A percentile compares a stretch with the other conserved stretches of the same genome.
phyloP scores from a whole-genome alignment of 768 basidiomycete genomes.

The Sarcomyxa edulis region DNA sequence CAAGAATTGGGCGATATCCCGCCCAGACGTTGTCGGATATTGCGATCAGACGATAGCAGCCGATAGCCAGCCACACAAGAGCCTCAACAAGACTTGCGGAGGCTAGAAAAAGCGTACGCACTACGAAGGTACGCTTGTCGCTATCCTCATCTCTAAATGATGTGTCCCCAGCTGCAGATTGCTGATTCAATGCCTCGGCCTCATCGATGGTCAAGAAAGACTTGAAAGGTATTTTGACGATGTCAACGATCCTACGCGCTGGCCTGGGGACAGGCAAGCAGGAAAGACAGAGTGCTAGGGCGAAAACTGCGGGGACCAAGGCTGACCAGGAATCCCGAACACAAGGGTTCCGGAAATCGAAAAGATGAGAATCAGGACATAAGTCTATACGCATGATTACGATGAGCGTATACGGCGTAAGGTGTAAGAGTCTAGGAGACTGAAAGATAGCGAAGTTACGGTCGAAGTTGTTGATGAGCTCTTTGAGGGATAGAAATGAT shows the following conservation, averaged over 20 bases:
- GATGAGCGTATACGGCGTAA: too few species aligned
- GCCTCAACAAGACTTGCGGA: slow-evolving; percentile 51
- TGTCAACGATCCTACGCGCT: slow-evolving; percentile 18
- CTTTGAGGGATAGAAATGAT: too few species aligned
- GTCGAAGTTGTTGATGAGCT: too few species aligned
- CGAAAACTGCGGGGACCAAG: slow-evolving; percentile 40
- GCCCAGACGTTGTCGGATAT: slow-evolving; percentile 24
- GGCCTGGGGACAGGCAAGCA: slow-evolving; percentile 24
- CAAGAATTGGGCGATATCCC: slow-evolving; percentile 36
- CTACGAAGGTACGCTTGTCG: slow-evolving; percentile 13
- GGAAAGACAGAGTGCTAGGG: slow-evolving; percentile 36
- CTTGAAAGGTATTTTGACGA: slow-evolving; percentile 30
- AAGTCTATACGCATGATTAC: too few species aligned
- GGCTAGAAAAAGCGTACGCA: slow-evolving; percentile 51
- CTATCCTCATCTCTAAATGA: slow-evolving; percentile 14
- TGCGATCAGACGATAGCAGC: slow-evolving; percentile 47
- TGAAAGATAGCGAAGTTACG: too few species aligned
- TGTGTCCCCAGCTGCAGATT: slow-evolving; percentile 13
- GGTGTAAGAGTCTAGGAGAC: too few species aligned
- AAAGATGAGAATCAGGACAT: slow-evolving; percentile 23
- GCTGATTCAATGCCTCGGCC: slow-evolving; percentile 48
- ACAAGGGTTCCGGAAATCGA: slow-evolving; percentile 43
- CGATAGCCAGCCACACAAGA: slow-evolving; percentile 53
- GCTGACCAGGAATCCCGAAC: slow-evolving; percentile 47
- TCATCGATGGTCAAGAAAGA: slow-evolving; percentile 47